Base-by-base conservation (phyloP, 352 stramenopile species). In the Globisporangium lucens region DNA sequence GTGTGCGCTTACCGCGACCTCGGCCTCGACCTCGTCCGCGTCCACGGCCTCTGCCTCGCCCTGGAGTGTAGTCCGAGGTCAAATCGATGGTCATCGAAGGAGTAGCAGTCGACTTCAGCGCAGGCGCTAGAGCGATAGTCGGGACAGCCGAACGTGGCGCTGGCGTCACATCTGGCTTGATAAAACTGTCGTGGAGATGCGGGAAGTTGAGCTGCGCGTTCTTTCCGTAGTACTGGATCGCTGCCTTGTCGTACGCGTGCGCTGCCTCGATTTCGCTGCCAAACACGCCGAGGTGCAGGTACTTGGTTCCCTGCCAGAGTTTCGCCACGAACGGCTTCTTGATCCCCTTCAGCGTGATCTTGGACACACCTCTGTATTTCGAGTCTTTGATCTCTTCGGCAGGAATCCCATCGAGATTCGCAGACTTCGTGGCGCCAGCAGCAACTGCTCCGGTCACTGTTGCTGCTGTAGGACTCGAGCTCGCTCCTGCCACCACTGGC, bases 301-400 rank as follows among this genome's bases (percentile, higher is more conserved):
- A 89, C 65, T 89, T 90, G 65, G 72, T 72, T 30, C 83, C 76
- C 57, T 89, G 81, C 69, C 79, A 85, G 12, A 91, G 76, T 51
- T 90, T 89, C 55, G 85, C 82, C 33, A 93, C 80, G 65, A 93
- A 95, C 33, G 87, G 85, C 38, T 92, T 92, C 73, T 93, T 93
- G 41, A 86, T 78, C 22, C 85, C 83, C 64, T 92, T 93, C 73
- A 80, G 80, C 15, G 84, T 89, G 64, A 91, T 80, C 75, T 91
- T 91, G 57, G 81, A 85, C 74, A 95, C 87, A 17, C 87, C 87
- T 17, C 75, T 75, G 73, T 92, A 92, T 74, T 92, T 94, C 49
- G 82, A 89, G 30, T 91, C 82, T 51, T 85, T 85, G 69, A 90
- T 77, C 52, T 86, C 71, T 30, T 83, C 75, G 0, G 75, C 61